Evolutionary conservation across 208 protist species (phyloP), one percentile per base, ranked within the genome.

Genomic region (Trichomonas tenax): DNA sequence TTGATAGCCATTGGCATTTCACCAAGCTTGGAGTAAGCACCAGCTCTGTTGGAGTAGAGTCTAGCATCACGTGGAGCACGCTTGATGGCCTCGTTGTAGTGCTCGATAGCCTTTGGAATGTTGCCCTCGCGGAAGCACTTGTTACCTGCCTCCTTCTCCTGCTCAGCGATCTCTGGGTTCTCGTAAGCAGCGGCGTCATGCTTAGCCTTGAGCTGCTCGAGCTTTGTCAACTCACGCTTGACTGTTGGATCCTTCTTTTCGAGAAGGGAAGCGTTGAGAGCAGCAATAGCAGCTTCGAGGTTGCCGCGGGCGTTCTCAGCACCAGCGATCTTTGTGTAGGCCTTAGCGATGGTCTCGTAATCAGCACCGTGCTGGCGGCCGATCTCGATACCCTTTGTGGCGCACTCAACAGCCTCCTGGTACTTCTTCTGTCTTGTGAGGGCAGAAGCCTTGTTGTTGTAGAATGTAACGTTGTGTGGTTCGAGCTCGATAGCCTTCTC

Each of bases 11-110:
- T 81, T 41, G 34, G n/a, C 96, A 82, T 82, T 84, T 96, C 96
- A 31, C 46, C 90, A 14, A 96, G 86, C 36, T 96, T 96, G 6
- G 86, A 93, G 58, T 96, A 96, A 31, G 96, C 96, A 9, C 89
- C 88, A 93, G 96, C 96, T 48, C 96, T 63, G 88, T 96, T 96
- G 9, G 48, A 46, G 63, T 96, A 96, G 4, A 44, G 36, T 40
- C 23, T 44, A 11, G 63, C 36, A 41, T 96, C 46, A 9, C 63
- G 11, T 31, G 96, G 96, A 10, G 41, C 58, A 26, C 96, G 11
- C 23, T 63, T 82, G 96, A 96, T 96, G 8, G 96, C 49, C 36
- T 96, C 96, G 23, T 23, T 96, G 48, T 96, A 96, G 26, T 82
- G 44, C 38, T 44, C 46, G 46, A 96, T 96, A 41, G 96, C 96